Base-by-base conservation (phyloP, 768 basidiomycete species). In the Kwoniella bestiolae region DNA sequence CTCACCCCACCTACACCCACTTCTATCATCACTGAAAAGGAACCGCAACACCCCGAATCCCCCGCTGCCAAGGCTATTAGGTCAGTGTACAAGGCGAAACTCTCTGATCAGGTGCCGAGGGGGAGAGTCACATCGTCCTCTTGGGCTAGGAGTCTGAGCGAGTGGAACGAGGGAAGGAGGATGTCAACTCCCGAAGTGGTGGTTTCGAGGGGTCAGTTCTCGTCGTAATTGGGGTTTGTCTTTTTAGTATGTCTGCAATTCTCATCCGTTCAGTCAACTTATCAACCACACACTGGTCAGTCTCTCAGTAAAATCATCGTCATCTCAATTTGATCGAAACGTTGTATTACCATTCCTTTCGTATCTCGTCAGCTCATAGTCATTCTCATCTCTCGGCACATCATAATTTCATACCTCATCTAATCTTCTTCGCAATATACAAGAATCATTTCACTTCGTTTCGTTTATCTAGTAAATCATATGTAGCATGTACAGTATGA, bases 71-170 rank as follows among this genome's bases (percentile, higher is more conserved):
- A 73, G 59, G 72, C 74, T 7, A 70, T 73, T 63, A 49, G 75
- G 25, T 67, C 70, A 34, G 75, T 76, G 2, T 76, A 76, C 50
- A 70, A 70, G 38, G 67, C 69, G 9, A 73, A 73, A 44, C 53
- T 73, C 4, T 51, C 69, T 2, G 68, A 73, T 18, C 64, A 60
- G 52, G 35, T 25, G 35, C 61, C 49, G 9, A 47, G 62, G 28
- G 46, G 56, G 18, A 45, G 57, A 53, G 57, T 63, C 7, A 62
- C 49, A 3, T 63, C 49, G 2, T 49, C 21, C 14, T 63, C 62
- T 1, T 56, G 62, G 53, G 62, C 53, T 0, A 56, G 62, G 29
- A 47, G 55, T 23, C 25, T 56, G 46, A 23, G 29, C 14, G 62
- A 56, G 26, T 63, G 62, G 62, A 63, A 57, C 29, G 62, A 63